Base-by-base conservation (phyloP, 169 alveolate species). In the Ichthyophthirius multifiliis region DNA sequence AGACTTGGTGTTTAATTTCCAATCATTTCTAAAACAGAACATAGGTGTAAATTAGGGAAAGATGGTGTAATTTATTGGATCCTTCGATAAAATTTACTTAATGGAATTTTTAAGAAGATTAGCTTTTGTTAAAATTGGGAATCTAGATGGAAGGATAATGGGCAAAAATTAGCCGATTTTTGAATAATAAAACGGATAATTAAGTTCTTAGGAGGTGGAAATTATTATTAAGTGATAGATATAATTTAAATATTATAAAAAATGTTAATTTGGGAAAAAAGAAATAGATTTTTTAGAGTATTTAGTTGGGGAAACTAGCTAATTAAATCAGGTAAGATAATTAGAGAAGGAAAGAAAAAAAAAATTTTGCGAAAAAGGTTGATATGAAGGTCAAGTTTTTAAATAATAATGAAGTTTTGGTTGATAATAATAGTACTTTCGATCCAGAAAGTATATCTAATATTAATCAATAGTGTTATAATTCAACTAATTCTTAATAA, bases 21-120 rank as follows among this genome's bases (percentile, higher is more conserved):
- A 16, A 80, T 15, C 65, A 43, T 41, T 71, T 80, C 32, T 31
- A 74, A 13, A 80, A 80, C 48, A 80, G 86, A 80, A 80, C 86
- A 1, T 81, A 80, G n/a, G 76, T 80, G 23, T 47, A 80, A 47
- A 71, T 80, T 32, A 39, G 86, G 18, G 82, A 80, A 48, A 80
- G 86, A 41, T 80, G 86, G 86, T 80, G 86, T 34, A 71, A 80
- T 71, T 43, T 80, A 0, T 41, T 80, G 13, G 86, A 80, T 41
- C 82, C 86, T 34, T 39, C 45, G 9, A 45, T 80, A 63, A 76
- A 80, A 41, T 34, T 80, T 10, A 23, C 39, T 34, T 27, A 15
- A 2, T 80, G 86, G 86, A 71, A 67, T 12, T 9, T 16, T 18
- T 45, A 80, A 41, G 86, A 80, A 41, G 86, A 80, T 15, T 10